Base-by-base conservation (phyloP, 202 grass and related monocot genomes). In the Eragrostis tef region DNA sequence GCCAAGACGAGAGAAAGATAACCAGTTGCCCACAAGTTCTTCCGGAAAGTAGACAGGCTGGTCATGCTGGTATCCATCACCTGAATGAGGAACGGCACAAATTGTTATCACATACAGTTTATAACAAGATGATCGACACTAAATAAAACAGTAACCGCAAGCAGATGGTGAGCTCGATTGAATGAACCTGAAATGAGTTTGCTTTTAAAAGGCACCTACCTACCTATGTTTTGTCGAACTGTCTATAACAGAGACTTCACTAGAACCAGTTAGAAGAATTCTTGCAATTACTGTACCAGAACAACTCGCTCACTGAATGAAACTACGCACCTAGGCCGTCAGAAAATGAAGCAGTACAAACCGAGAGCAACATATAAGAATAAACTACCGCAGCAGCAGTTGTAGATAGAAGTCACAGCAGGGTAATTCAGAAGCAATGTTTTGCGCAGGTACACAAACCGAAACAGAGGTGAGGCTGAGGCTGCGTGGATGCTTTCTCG, bases 1-100 rank as follows among this genome's bases (percentile, higher is more conserved):
- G 17, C 53, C 67, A 4, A 20, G 53, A 17, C 0, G 24, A 50
- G 79, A 81, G 48, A 81, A 81, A 11, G 79, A 62, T 21, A 11
- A 20, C 67, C 66, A 81, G 2, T 49, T 62, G 19, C n/a, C 79
- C 24, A 81, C 53, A 56, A 97, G 61, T 64, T 87, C 86, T 59
- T 84, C 91, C 34, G 34, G 34, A 39, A 39, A 39, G 34, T 39
- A 39, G 34, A 39, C 34, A 39, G 34, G 34, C 34, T 5, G 91
- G 16, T 89, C 82, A 24, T 89, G 51, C n/a, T 60, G 54, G 16
- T 62, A 71, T 24, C 49, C 25, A 6, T 49, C 54, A 0, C 11
- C 54, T 81, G 78, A 29, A 29, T 0, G 15, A 80, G 31, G 44
- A 49, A 20, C n/a, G 36, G 2, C 29, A 36, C 9, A 31, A 16